Percentiles rank a stretch among this genome's conserved stretches.
These are phyloP conservation scores for Acanthamoeba rhysodes DNA, from an alignment of 208 protist species.

Conservation along the genomic window DNA sequence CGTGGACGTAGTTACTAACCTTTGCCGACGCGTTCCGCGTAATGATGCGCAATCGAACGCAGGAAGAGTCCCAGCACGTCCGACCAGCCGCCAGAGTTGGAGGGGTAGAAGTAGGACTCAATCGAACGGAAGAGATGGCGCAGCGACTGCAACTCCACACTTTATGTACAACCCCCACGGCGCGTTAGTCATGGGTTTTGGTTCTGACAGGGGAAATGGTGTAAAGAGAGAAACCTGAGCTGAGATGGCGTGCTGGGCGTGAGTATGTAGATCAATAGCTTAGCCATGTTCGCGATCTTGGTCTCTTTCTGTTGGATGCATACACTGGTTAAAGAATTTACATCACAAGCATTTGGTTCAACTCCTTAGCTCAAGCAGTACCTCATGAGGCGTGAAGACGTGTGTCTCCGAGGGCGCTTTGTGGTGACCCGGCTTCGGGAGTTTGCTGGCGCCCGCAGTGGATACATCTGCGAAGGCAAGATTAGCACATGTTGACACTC, in stretches of 20 bases:
- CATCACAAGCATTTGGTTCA: background rate
- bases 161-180: background rate
- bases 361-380: background rate
- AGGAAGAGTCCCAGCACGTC: conserved; percentile 17
- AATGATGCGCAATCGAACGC: background rate
- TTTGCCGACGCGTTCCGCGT: conserved; percentile 47
- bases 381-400: conserved; percentile 41
- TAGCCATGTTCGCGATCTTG: conserved; percentile 39
- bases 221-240: background rate
- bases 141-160: background rate
- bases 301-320: background rate
- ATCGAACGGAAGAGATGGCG: conserved; percentile 33
- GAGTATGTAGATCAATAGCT: conserved; percentile 11
- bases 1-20: background rate
- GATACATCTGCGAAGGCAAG: background rate
- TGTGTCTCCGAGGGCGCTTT: background rate
- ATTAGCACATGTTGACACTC: too few species aligned
- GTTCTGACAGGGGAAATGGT: too few species aligned
- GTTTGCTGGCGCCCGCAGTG: conserved; percentile 8
- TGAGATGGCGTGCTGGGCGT: background rate
- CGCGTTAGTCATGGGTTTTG: background rate
- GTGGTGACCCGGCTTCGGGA: background rate
- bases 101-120: conserved; percentile 65
- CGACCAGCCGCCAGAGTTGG: conserved; percentile 49
- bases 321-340: background rate